A percentile compares a stretch with the other conserved stretches of the same genome.
Conservation (phyloP, 352 stramenopile species). For the Phytophthora chlamydospora region DNA sequence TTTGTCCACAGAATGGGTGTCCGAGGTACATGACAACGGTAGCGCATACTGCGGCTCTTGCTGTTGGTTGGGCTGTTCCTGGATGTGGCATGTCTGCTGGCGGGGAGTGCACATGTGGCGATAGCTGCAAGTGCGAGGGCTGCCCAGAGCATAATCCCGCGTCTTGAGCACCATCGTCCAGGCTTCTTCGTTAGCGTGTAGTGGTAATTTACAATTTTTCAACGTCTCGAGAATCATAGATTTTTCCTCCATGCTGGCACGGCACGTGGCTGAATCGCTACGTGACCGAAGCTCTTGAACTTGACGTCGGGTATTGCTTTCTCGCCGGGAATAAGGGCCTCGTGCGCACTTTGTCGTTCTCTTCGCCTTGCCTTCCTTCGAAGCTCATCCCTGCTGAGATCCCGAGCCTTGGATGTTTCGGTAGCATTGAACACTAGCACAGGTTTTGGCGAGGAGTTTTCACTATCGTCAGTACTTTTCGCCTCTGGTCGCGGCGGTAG, state of each 20-base stretch:
- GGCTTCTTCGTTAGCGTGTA: constrained; percentile 9
- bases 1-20: constrained; percentile 73
- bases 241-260: constrained; percentile 67
- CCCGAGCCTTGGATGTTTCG: constrained; percentile 56
- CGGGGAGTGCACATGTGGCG: constrained; percentile 80
- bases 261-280: constrained; percentile 65
- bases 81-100: constrained; percentile 82
- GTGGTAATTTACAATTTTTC: constrained; percentile 10
- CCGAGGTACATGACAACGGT: constrained; percentile 79
- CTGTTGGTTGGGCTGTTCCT: constrained; percentile 78
- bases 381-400: constrained; percentile 56
- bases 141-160: constrained; percentile 80
- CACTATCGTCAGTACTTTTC: constrained; percentile 13
- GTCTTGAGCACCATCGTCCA: constrained; percentile 14
- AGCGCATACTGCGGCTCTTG: constrained; percentile 77
- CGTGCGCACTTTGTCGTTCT: constrained; percentile 55
- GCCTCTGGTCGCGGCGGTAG: constrained; percentile 54
- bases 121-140: constrained; percentile 76
- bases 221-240: constrained; percentile 29
- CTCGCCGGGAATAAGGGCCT: constrained; percentile 55
- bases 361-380: constrained; percentile 41
- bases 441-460: constrained; percentile 10
- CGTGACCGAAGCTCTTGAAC: constrained; percentile 73
- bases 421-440: constrained; percentile 49
- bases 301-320: constrained; percentile 58